These are phyloP conservation scores for Ceratobasidium sp. DNA, from an alignment of 1,284 basidiomycete species.

Conservation along the genomic window DNA sequence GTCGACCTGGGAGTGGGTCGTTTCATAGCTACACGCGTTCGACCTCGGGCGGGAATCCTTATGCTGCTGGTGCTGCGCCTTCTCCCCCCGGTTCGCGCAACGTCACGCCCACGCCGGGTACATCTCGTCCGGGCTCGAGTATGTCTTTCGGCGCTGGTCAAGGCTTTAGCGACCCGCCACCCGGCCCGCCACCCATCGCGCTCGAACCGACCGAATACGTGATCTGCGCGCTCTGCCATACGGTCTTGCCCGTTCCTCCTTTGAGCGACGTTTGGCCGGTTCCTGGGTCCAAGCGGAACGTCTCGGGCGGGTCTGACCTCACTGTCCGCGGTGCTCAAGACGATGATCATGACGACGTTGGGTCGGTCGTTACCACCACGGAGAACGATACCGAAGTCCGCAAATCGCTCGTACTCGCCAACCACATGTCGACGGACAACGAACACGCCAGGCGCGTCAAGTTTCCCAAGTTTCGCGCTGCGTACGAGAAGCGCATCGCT, in stretches of 20 bases:
- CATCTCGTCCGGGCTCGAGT: constrained; percentile 28
- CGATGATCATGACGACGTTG: constrained; percentile 4
- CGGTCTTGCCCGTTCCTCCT: constrained; percentile 24
- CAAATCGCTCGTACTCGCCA: neutral
- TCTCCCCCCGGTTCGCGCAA: constrained; percentile 20
- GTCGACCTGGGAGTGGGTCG: neutral
- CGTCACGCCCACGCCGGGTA: constrained; percentile 23
- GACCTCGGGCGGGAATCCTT: neutral
- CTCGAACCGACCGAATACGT: constrained; percentile 32
- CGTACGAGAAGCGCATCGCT: constrained; percentile 7
- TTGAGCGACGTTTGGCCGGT: neutral
- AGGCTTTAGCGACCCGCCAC: constrained; percentile 1
- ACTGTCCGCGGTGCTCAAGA: constrained; percentile 7
- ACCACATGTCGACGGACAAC: constrained; percentile 9
- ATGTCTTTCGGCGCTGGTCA: constrained; percentile 21
- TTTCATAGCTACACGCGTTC: neutral
- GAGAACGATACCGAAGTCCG: constrained; percentile 26
- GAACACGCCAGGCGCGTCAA: constrained; percentile 30
- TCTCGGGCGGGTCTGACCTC: constrained; percentile 21
- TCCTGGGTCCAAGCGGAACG: neutral
- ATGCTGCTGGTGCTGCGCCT: neutral
- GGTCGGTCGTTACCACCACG: constrained; percentile 34
- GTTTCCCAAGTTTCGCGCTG: constrained; percentile 30
- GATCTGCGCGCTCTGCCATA: constrained; percentile 37
- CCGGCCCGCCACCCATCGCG: constrained; percentile 2